These are phyloP conservation scores for Oehlia diaphana DNA, from an alignment of 192 early-diverging fungal species.

Conservation along the genomic window DNA sequence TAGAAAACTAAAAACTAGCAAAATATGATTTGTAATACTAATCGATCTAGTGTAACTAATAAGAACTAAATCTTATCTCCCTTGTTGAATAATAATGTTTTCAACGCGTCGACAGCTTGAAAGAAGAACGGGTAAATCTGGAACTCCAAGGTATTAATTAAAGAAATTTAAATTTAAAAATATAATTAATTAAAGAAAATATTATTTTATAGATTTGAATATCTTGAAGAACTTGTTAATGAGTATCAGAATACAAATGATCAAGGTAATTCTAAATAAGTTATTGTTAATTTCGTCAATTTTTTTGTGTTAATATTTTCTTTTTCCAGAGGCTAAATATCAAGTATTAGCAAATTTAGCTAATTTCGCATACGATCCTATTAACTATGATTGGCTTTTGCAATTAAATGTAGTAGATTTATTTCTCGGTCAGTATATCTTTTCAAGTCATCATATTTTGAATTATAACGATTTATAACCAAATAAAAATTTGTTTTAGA, in stretches of 20 bases:
- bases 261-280: slow-evolving; percentile 18
- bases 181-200: not conserved
- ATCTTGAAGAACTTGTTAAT: slow-evolving; percentile 27
- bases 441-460: not conserved
- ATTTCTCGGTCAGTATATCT: slow-evolving; percentile 33
- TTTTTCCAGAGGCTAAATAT: slow-evolving; percentile 20
- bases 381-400: slow-evolving; percentile 47
- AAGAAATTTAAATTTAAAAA: too few relatives aligned
- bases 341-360: slow-evolving; percentile 47
- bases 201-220: slow-evolving; percentile 9
- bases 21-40: too few relatives aligned
- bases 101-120: slow-evolving; percentile 8
- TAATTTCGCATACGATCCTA: slow-evolving; percentile 59
- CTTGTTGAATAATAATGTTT: slow-evolving; percentile 12
- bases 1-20: too few relatives aligned
- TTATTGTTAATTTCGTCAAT: not conserved
- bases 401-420: slow-evolving; percentile 42
- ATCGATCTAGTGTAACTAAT: too few relatives aligned
- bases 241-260: slow-evolving; percentile 30
- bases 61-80: too few relatives aligned
- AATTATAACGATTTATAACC: not conserved
- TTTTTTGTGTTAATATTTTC: not conserved
- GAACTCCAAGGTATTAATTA: slow-evolving; percentile 15
- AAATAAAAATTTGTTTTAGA: slow-evolving; percentile 12
- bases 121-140: slow-evolving; percentile 23